These are phyloP conservation scores for Suillus sp. DNA, from an alignment of 768 basidiomycete genomes.

Conservation along the genomic window DNA sequence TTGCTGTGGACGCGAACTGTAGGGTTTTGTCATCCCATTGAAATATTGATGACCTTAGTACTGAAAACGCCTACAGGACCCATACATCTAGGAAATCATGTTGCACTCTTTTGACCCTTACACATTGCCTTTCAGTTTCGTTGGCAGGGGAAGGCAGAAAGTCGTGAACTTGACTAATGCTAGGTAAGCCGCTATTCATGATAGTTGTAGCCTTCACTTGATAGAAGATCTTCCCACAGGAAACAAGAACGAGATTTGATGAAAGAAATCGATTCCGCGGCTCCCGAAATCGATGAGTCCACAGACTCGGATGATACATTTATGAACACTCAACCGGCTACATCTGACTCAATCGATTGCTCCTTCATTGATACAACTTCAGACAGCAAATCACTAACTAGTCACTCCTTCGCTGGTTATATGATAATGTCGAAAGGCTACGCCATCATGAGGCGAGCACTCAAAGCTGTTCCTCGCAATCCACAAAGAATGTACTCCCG, in stretches of 20 bases:
- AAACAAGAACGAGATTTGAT: not conserved
- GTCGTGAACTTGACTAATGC: not conserved
- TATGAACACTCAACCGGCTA: not conserved
- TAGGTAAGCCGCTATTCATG: not conserved
- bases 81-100: not conserved
- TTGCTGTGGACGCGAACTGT: not conserved
- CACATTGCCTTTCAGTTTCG: not conserved
- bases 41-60: not conserved
- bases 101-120: not conserved
- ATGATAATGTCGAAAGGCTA: not conserved
- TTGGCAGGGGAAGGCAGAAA: not conserved
- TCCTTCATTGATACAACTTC: not conserved
- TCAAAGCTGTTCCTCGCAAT: not conserved
- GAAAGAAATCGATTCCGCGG: not conserved
- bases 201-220: not conserved
- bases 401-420: not conserved
- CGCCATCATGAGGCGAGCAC: not conserved
- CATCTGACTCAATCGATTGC: not conserved
- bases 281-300: not conserved
- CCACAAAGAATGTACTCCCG: not conserved
- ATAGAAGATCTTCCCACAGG: not conserved
- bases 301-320: not conserved
- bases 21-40: not conserved
- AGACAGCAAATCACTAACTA: not conserved
- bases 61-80: not conserved